phyloP scores from a whole-genome alignment of 2,329 filamentous ascomycete species.

The Nothophoma quercina region DNA sequence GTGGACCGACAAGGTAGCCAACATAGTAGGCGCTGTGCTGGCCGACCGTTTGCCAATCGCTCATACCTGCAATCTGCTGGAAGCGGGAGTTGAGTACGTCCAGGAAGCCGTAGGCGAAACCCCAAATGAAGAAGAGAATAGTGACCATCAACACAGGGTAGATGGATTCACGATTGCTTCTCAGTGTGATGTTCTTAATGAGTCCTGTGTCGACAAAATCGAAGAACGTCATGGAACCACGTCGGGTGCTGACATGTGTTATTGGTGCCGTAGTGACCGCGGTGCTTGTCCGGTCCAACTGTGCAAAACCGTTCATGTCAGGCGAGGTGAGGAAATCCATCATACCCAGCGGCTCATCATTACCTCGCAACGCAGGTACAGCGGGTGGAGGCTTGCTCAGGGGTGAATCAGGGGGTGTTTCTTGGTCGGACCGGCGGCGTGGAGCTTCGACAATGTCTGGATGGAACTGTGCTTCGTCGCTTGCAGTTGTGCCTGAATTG shows the following conservation, averaged over 20 bases:
- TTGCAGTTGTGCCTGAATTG: slow-evolving; percentile 35
- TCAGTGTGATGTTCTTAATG: slow-evolving; percentile 74
- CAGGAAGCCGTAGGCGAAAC: slow-evolving; percentile 86
- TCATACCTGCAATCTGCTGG: slow-evolving; percentile 68
- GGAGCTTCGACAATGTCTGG: slow-evolving; percentile 33
- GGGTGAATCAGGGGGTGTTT: slow-evolving; percentile 34
- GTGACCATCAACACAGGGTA: slow-evolving; percentile 79
- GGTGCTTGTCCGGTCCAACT: slow-evolving; percentile 49
- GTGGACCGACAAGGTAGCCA: slow-evolving; percentile 73
- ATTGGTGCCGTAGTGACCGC: slow-evolving; percentile 35
- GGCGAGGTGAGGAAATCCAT: slow-evolving; percentile 63
- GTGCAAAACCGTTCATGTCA: slow-evolving; percentile 49
- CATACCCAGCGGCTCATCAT: slow-evolving; percentile 52
- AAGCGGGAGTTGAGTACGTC: slow-evolving; percentile 81
- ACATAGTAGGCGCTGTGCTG: slow-evolving; percentile 76
- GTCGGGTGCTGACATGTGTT: slow-evolving; percentile 30
- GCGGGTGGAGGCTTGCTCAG: slow-evolving; percentile 30
- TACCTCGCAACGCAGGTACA: slow-evolving; percentile 24
- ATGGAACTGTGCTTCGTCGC: slow-evolving; percentile 38
- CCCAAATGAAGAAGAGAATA: slow-evolving; percentile 87
- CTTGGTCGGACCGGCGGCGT: slow-evolving; percentile 27
- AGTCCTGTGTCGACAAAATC: slow-evolving; percentile 75
- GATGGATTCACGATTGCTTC: slow-evolving; percentile 69
- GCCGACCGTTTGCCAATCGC: slow-evolving; percentile 67
- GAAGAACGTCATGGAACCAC: slow-evolving; percentile 65